These are phyloP conservation scores for Gloeopeniophorella convolvens DNA, from an alignment of 768 basidiomycete genomes.

Conservation along the genomic window DNA sequence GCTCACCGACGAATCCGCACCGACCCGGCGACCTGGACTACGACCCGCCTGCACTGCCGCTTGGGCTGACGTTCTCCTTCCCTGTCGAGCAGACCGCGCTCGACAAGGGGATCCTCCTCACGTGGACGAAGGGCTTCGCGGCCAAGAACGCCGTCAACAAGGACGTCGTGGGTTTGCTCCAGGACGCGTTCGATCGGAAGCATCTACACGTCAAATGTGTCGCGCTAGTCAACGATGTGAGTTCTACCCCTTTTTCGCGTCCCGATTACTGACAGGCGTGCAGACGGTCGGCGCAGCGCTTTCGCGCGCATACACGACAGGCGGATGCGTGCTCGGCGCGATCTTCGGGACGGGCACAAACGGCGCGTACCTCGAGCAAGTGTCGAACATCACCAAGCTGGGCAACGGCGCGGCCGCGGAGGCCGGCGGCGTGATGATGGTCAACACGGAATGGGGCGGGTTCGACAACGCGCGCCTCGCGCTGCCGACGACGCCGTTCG, in stretches of 20 bases:
- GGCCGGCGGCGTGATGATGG: slow-evolving; percentile 77
- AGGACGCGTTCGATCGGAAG: slow-evolving; percentile 88
- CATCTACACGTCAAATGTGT: slow-evolving; percentile 88
- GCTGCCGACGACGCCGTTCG: slow-evolving; percentile 83
- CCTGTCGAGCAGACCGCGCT: slow-evolving; percentile 96
- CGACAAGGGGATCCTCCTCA: slow-evolving; percentile 82
- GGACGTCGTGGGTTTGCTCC: slow-evolving; percentile 83
- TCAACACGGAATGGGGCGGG: slow-evolving; percentile 98
- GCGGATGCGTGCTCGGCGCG: slow-evolving; percentile 80
- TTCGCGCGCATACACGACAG: slow-evolving; percentile 89
- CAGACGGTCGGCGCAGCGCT: slow-evolving; percentile 95
- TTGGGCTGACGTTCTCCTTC: slow-evolving; percentile 96
- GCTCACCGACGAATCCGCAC: background rate
- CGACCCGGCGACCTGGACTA: slow-evolving; percentile 32
- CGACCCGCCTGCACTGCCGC: slow-evolving; percentile 37
- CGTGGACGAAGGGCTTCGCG: slow-evolving; percentile 95
- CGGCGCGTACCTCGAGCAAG: slow-evolving; percentile 91
- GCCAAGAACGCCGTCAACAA: slow-evolving; percentile 85
- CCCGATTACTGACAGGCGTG: background rate
- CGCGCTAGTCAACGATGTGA: slow-evolving; percentile 90
- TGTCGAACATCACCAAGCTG: slow-evolving; percentile 81
- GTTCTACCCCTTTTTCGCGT: slow-evolving; percentile 24
- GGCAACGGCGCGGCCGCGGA: slow-evolving; percentile 52
- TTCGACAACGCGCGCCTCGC: slow-evolving; percentile 90
- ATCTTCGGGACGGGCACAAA: slow-evolving; percentile 99